phyloP scores from a whole-genome alignment of 179 eudicot genomes.

The Beta lomatogona region DNA sequence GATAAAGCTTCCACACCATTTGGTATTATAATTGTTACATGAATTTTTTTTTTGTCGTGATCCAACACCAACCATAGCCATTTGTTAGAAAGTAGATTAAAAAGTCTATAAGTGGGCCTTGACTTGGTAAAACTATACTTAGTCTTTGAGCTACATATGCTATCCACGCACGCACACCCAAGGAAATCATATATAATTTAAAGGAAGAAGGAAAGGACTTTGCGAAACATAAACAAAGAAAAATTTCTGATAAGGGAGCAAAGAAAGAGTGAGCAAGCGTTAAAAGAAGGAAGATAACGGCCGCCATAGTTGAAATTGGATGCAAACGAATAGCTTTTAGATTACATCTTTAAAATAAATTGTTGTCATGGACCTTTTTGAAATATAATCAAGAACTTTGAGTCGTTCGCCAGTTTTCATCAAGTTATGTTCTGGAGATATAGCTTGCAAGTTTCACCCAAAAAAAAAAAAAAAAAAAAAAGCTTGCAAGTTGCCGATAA shows the following conservation, averaged over 20 bases:
- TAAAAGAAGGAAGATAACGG: not conserved
- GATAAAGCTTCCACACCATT: too few species aligned
- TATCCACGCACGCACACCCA: not conserved
- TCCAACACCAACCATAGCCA: not conserved
- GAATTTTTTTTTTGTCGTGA: too few species aligned
- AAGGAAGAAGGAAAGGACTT: not conserved
- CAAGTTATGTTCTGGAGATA: too few species aligned
- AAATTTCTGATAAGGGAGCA: not conserved
- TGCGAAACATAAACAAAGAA: not conserved
- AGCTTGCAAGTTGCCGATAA: too few species aligned
- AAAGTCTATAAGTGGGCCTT: not conserved
- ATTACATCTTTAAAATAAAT: not conserved
- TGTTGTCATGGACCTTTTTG: not conserved
- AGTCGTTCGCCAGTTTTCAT: not conserved
- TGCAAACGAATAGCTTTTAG: not conserved
- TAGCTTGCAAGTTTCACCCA: too few species aligned
- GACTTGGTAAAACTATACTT: not conserved
- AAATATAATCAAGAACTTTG: not conserved
- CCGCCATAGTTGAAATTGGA: not conserved
- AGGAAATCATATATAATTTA: not conserved
- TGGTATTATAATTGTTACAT: too few species aligned
- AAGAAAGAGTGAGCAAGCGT: not conserved
- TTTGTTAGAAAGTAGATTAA: not conserved
- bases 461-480: too few species aligned
- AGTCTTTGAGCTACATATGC: not conserved